phyloP scores from a whole-genome alignment of 1,139 yeast species.

The Pichia norvegensis region DNA sequence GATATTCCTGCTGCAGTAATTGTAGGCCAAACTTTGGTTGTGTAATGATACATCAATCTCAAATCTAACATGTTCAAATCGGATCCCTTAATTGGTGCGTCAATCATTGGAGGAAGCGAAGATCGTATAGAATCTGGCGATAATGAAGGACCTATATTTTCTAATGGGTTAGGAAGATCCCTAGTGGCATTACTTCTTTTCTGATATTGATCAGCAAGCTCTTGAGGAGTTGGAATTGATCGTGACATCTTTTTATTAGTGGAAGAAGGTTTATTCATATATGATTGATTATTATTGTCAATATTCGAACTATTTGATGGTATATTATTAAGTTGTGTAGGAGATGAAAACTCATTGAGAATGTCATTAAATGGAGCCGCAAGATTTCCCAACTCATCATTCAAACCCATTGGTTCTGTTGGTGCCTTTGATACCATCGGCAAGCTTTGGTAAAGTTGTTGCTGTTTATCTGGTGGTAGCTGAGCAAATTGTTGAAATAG shows the following conservation, averaged over 20 bases:
- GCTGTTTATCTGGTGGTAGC: constrained; percentile 17
- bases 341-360: background rate
- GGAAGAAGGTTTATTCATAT: background rate
- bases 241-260: background rate
- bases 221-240: constrained; percentile 17
- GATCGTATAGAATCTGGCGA: constrained; percentile 28
- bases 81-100: constrained; percentile 9
- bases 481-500: constrained; percentile 14
- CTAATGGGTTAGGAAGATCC: constrained; percentile 6
- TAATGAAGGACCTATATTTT: constrained; percentile 20
- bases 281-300: background rate
- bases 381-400: constrained; percentile 15
- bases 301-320: background rate
- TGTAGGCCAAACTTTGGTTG: constrained; percentile 75
- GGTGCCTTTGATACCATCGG: constrained; percentile 11
- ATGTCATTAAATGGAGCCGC: constrained; percentile 15
- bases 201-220: constrained; percentile 22
- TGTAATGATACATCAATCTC: constrained; percentile 78
- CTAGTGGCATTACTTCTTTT: constrained; percentile 15
- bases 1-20: constrained; percentile 88
- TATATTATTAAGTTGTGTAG: background rate
- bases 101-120: constrained; percentile 21
- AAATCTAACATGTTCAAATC: constrained; percentile 67
- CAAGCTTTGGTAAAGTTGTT: constrained; percentile 18
- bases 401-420: constrained; percentile 7